phyloP scores from a whole-genome alignment of 495 filamentous ascomycete genomes.

The Lepidopterella palustris region DNA sequence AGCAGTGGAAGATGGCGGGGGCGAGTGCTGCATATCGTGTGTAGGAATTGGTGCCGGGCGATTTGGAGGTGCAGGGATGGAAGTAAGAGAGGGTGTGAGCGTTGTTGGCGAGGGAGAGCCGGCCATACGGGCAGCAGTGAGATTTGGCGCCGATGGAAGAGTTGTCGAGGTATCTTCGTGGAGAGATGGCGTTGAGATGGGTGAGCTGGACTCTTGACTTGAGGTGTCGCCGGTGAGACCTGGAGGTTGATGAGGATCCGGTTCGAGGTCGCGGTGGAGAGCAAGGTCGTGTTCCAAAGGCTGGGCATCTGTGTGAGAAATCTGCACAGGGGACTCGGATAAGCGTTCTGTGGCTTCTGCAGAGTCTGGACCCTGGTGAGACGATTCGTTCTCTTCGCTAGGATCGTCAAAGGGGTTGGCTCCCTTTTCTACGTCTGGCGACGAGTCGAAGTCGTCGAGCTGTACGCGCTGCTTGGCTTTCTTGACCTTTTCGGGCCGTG shows the following conservation, averaged over 20 bases:
- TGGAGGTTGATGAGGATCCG: constrained; percentile 26
- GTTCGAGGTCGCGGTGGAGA: constrained; percentile 19
- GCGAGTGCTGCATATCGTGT: constrained; percentile 16
- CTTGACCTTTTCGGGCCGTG: constrained; percentile 37
- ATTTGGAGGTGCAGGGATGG: constrained; percentile 12
- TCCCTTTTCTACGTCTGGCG: constrained; percentile 31
- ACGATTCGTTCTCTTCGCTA: constrained; percentile 25
- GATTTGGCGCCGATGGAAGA: constrained; percentile 15
- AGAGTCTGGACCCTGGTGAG: constrained; percentile 6
- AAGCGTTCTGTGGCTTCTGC: constrained; percentile 42
- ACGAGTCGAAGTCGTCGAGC: constrained; percentile 45
- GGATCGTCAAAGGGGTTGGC: constrained; percentile 37
- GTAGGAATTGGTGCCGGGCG: constrained; percentile 24
- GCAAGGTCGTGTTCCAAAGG: constrained; percentile 14
- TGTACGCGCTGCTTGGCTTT: constrained; percentile 44
- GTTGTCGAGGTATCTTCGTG: constrained; percentile 17
- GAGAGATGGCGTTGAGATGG: constrained; percentile 25
- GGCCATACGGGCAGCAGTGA: constrained; percentile 5
- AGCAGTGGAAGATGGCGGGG: constrained; percentile 20
- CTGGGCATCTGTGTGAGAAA: constrained; percentile 43
- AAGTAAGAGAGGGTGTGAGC: neutral
- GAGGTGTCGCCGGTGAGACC: constrained; percentile 22
- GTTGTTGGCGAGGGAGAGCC: constrained; percentile 20
- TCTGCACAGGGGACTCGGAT: constrained; percentile 72
- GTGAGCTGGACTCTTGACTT: constrained; percentile 26